Conservation (phyloP, 495 filamentous ascomycete genomes). For the Delitschia confertaspora region DNA sequence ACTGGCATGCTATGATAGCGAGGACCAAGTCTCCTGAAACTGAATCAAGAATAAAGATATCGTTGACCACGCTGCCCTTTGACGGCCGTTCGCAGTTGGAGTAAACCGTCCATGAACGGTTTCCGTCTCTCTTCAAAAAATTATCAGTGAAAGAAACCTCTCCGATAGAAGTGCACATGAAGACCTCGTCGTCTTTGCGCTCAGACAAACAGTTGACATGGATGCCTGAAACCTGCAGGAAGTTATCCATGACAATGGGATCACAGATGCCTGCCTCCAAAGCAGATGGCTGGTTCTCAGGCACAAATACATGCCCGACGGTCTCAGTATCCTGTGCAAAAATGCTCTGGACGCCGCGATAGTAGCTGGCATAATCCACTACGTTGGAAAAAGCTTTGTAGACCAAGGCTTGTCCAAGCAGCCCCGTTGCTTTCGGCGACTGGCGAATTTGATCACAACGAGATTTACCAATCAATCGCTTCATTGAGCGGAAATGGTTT, state of each 20-base stretch:
- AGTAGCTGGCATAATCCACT: conserved; percentile 42
- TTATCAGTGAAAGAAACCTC: neutral
- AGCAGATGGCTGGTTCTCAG: no score
- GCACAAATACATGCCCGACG: conserved; percentile 43
- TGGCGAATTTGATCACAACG: conserved; percentile 36
- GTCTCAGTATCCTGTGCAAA: conserved; percentile 39
- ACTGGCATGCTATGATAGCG: neutral
- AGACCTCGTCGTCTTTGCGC: neutral
- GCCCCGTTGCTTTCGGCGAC: conserved; percentile 33
- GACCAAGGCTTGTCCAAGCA: conserved; percentile 42
- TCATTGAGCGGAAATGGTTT: conserved; percentile 40
- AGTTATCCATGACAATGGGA: conserved; percentile 37
- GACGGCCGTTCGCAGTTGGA: neutral
- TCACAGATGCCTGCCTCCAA: no score
- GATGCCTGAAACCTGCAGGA: conserved; percentile 38
- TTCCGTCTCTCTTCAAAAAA: neutral
- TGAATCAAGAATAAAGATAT: conserved; percentile 4
- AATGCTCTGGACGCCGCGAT: conserved; percentile 40
- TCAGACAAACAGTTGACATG: conserved; percentile 36
- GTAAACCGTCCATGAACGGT: conserved; percentile 1
- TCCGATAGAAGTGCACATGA: neutral
- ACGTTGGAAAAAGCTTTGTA: conserved; percentile 42
- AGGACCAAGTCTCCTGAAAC: neutral
- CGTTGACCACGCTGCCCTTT: neutral
- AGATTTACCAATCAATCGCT: conserved; percentile 32